Base-by-base conservation (phyloP, 352 stramenopile species). In the Blastocystis sp. region DNA sequence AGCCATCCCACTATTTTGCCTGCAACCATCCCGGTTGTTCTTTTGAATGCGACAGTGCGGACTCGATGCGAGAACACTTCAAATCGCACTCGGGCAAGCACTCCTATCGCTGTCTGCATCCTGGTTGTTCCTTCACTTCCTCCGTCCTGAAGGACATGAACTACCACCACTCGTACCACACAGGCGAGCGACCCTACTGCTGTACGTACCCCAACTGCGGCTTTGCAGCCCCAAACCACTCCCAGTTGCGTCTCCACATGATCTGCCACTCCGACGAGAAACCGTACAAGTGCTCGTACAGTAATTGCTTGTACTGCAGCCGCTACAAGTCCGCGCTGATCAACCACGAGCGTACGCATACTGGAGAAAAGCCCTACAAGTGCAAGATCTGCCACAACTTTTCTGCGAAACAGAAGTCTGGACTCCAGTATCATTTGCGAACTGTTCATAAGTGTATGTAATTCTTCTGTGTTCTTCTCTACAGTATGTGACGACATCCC, bases 301-400 rank as follows among this genome's bases (percentile, higher is more conserved):
- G 31, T 4, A 69, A 69, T 45, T 85, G 74, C 37, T 29, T 26
- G 24, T 85, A 85, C n/a, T 51, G 50, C 35, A 45, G 50, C 12
- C 74, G 74, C 10, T 85, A 85, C 33, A 85, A 85, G 19, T 85
- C 74, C 19, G 74, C 74, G 16, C 41, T 85, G 6, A 55, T 85
- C 19, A 85, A 85, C 29, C 74, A 85, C 33, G 55, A 85, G 50
- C 74, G 74, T 69, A 67, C 37, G 21, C 74, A 85, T 63, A 85
- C 74, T 4, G 74, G 74, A 33, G 74, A 85, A 69, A 85, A 66
- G 61, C 74, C 74, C 3, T 85, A 67, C 37, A 67, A 69, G 50
- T 85, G 74, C 50, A 41, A 51, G 50, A 59, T 59, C 50, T 85
- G 74, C 61, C 65, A 85, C 50, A 39, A 35, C 12, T 85, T 67